These are phyloP conservation scores for Phoenix roebelenii DNA, from an alignment of 176 grass and related monocot species.

Conservation along the genomic window DNA sequence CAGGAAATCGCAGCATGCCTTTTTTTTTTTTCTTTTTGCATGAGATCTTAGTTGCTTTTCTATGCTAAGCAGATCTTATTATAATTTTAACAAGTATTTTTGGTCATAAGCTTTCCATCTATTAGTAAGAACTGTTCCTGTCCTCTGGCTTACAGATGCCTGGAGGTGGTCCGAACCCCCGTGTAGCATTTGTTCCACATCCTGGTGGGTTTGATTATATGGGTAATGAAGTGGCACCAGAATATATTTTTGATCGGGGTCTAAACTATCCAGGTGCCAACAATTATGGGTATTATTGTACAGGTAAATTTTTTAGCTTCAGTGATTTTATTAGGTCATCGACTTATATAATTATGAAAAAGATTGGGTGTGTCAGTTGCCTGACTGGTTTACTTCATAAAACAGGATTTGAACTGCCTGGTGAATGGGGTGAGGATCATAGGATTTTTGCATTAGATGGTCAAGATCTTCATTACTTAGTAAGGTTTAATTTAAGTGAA, in stretches of 20 bases:
- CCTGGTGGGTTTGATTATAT: conserved; percentile 29
- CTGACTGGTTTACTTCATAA: background rate
- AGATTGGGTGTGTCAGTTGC: background rate
- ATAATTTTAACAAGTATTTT: background rate
- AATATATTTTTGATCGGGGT: conserved; percentile 50
- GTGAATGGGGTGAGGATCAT: conserved; percentile 56
- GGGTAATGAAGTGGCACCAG: conserved; percentile 24
- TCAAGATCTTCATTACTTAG: conserved; percentile 63
- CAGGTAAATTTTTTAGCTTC: conserved; percentile 20
- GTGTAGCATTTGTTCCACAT: conserved; percentile 23
- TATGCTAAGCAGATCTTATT: background rate
- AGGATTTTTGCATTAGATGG: conserved; percentile 48
- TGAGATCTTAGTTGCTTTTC: background rate
- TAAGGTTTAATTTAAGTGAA: conserved; percentile 23
- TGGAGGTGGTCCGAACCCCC: conserved; percentile 27
- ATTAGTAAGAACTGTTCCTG: background rate
- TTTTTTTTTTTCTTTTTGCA: too few relatives aligned
- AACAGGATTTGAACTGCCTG: conserved; percentile 42
- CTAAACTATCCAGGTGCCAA: conserved; percentile 43
- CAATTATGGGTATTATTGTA: conserved; percentile 45
- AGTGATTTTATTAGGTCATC: background rate
- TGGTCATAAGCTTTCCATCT: background rate
- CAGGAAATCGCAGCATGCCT: too few relatives aligned
- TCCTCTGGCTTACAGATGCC: conserved; percentile 43
- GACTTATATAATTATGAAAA: background rate